phyloP scores from a whole-genome alignment of 768 basidiomycete genomes.

The Pisolithus albus region DNA sequence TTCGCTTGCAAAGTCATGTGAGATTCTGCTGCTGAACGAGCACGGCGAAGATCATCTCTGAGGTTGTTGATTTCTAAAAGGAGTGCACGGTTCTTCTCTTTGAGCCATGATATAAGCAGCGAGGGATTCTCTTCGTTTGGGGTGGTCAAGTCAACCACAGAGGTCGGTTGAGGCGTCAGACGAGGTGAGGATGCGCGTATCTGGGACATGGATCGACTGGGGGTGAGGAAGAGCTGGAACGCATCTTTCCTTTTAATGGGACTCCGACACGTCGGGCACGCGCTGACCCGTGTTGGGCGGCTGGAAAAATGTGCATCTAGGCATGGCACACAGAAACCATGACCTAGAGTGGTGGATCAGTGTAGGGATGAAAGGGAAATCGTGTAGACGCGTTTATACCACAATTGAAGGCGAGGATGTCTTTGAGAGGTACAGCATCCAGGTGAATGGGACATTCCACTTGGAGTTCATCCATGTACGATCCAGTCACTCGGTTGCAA shows the following conservation, averaged over 20 bases:
- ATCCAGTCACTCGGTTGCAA: not conserved
- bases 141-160: not conserved
- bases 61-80: not conserved
- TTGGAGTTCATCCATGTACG: slow-evolving; percentile 13
- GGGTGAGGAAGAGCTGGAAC: slow-evolving; percentile 20
- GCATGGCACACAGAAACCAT: slow-evolving; percentile 28
- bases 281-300: slow-evolving; percentile 1
- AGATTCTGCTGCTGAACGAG: slow-evolving; percentile 2
- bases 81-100: slow-evolving; percentile 3
- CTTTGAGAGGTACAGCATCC: slow-evolving; percentile 20
- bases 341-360: slow-evolving; percentile 16
- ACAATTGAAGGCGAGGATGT: slow-evolving; percentile 26
- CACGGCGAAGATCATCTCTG: not conserved
- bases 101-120: not conserved
- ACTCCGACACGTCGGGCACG: slow-evolving; percentile 27
- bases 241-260: slow-evolving; percentile 21
- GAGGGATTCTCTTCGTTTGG: not conserved
- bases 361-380: not conserved
- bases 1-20: slow-evolving; percentile 9
- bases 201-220: slow-evolving; percentile 11
- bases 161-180: not conserved
- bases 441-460: slow-evolving; percentile 30
- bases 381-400: slow-evolving; percentile 11
- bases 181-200: not conserved
- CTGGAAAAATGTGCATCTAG: slow-evolving; percentile 17